phyloP scores from a whole-genome alignment of 139 green algal species.

The Astrephomene gubernaculifera region DNA sequence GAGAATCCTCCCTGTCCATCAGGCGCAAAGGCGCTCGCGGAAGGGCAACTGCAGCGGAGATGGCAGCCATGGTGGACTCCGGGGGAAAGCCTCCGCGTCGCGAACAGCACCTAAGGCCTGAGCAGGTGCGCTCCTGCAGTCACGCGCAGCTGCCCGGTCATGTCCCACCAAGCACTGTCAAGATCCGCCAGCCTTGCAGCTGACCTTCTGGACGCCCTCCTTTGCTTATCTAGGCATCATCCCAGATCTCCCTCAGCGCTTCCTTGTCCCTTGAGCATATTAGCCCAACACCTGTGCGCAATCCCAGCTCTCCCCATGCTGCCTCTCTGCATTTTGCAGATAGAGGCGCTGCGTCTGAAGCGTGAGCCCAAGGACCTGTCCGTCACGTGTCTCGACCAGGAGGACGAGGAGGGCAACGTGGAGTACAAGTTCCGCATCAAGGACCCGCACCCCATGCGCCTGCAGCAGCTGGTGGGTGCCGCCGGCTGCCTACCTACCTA shows the following conservation, averaged over 20 bases:
- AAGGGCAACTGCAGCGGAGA: not conserved
- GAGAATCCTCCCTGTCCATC: no score
- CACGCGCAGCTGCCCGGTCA: slow-evolving; percentile 6
- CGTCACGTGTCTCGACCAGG: slow-evolving; percentile 63
- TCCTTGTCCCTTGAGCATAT: no score
- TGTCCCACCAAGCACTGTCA: no score
- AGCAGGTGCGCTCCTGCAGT: slow-evolving; percentile 1
- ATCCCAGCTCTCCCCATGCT: not conserved
- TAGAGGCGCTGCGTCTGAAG: slow-evolving; percentile 70
- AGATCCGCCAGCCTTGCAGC: no score
- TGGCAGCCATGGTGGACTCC: slow-evolving; percentile 19
- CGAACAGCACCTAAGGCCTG: not conserved
- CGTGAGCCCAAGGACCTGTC: slow-evolving; percentile 55
- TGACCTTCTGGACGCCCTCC: no score
- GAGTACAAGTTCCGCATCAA: slow-evolving; percentile 90
- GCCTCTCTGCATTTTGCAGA: not conserved
- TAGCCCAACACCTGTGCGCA: not conserved
- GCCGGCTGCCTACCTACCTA: not conserved
- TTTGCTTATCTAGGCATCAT: no score
- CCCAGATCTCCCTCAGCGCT: no score
- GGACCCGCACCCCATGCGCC: slow-evolving; percentile 68
- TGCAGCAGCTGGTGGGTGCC: slow-evolving; percentile 84
- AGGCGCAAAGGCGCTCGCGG: slow-evolving; percentile 33
- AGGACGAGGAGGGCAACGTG: slow-evolving; percentile 82
- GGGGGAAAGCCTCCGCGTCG: not conserved